A percentile compares a stretch with the other conserved stretches of the same genome.
phyloP scores from a whole-genome alignment of 1,284 basidiomycete species.

The Heterobasidion occidentale region DNA sequence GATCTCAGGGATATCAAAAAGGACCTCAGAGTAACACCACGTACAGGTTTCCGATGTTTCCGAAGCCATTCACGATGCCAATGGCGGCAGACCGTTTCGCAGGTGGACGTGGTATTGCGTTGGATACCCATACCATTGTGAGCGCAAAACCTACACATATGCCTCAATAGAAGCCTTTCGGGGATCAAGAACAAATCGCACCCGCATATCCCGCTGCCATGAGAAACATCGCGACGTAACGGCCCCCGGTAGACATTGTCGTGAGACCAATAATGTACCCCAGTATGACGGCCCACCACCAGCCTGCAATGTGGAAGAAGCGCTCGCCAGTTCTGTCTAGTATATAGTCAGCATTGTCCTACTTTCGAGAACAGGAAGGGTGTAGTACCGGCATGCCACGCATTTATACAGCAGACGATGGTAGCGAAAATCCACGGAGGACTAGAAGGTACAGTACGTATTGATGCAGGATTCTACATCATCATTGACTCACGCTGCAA shows the following conservation, averaged over 20 bases:
- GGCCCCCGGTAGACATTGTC: conserved; percentile 43
- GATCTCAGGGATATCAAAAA: not conserved
- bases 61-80: conserved; percentile 32
- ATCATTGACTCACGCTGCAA: conserved; percentile 46
- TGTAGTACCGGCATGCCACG: conserved; percentile 53
- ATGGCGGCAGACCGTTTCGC: conserved; percentile 46
- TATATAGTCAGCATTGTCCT: not conserved
- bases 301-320: conserved; percentile 56
- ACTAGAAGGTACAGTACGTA: conserved; percentile 21
- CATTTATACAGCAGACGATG: conserved; percentile 46
- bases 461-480: conserved; percentile 1
- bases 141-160: conserved; percentile 43
- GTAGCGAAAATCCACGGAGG: conserved; percentile 60
- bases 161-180: no score
- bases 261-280: conserved; percentile 56
- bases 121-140: conserved; percentile 56
- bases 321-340: conserved; percentile 55
- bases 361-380: not conserved
- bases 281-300: conserved; percentile 52
- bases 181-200: not conserved
- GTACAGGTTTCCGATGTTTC: conserved; percentile 31
- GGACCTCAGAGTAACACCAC: conserved; percentile 4
- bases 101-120: conserved; percentile 55
- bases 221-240: conserved; percentile 42
- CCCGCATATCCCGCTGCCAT: not conserved